These are phyloP conservation scores for Hypoxylon subgilvum DNA, from an alignment of 495 filamentous ascomycete species.

Conservation along the genomic window DNA sequence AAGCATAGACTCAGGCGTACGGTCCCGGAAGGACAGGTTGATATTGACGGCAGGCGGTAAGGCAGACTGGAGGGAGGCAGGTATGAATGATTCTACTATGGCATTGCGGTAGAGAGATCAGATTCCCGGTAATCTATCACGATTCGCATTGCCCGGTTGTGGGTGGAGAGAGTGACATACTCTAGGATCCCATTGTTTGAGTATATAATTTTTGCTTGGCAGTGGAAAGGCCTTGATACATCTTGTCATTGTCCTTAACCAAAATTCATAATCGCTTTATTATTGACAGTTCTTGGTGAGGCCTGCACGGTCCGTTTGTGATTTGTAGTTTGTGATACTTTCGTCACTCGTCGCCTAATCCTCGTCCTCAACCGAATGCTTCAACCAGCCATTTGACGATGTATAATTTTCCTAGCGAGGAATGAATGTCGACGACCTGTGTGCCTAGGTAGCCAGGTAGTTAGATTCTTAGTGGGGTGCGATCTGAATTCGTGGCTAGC, in stretches of 20 bases:
- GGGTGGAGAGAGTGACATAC: conserved; percentile 1
- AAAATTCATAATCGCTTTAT: background rate
- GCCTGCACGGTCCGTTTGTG: too few species aligned
- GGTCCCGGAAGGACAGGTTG: conserved; percentile 19
- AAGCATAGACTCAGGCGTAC: conserved; percentile 37
- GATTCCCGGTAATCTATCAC: conserved; percentile 28
- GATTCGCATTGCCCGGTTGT: background rate
- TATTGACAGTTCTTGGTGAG: too few species aligned
- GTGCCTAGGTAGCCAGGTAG: too few species aligned
- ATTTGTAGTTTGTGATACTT: too few species aligned
- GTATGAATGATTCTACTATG: conserved; percentile 23
- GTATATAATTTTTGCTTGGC: conserved; percentile 33
- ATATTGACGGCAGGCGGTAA: conserved; percentile 13
- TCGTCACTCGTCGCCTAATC: too few species aligned
- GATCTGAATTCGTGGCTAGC: too few species aligned
- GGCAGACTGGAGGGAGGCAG: background rate
- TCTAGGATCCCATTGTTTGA: conserved; percentile 20
- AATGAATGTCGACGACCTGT: too few species aligned
- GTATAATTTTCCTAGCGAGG: too few species aligned
- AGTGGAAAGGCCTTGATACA: background rate
- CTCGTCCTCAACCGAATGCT: too few species aligned
- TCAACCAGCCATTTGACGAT: too few species aligned
- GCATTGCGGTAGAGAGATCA: conserved; percentile 17
- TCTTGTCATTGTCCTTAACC: background rate
- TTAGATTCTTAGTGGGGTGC: too few species aligned